These are phyloP conservation scores for Ogataea naganishii DNA, from an alignment of 805 yeast genomes.

Conservation along the genomic window DNA sequence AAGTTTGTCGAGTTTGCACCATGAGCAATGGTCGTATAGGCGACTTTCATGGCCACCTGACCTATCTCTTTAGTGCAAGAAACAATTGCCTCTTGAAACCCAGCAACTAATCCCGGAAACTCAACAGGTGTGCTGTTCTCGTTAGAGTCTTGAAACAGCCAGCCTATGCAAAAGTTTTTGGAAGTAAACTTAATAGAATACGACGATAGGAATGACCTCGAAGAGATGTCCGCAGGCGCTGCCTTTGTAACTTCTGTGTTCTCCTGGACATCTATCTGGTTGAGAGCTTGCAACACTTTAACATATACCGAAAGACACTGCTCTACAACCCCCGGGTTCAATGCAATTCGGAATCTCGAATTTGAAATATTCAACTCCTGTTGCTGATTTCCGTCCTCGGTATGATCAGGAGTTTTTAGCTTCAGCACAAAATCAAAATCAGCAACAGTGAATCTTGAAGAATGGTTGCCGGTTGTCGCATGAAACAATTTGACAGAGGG, in stretches of 20 bases:
- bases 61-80: slow-evolving; percentile 56
- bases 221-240: slow-evolving; percentile 5
- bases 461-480: slow-evolving; percentile 24
- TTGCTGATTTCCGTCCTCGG: slow-evolving; percentile 9
- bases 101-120: slow-evolving; percentile 66
- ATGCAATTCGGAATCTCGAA: slow-evolving; percentile 46
- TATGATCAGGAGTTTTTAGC: slow-evolving; percentile 29
- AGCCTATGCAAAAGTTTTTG: slow-evolving; percentile 65
- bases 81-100: slow-evolving; percentile 67
- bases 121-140: slow-evolving; percentile 6
- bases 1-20: slow-evolving; percentile 44
- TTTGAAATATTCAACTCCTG: slow-evolving; percentile 52
- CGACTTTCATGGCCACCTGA: slow-evolving; percentile 57
- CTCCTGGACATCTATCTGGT: background rate
- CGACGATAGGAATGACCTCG: slow-evolving; percentile 21
- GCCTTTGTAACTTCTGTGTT: slow-evolving; percentile 1
- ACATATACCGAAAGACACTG: slow-evolving; percentile 14
- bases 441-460: slow-evolving; percentile 30
- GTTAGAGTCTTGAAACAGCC: slow-evolving; percentile 50
- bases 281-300: slow-evolving; percentile 6
- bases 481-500: slow-evolving; percentile 33
- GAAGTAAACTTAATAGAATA: slow-evolving; percentile 52
- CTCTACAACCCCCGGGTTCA: slow-evolving; percentile 36
- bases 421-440: slow-evolving; percentile 39
- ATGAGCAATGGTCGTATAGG: slow-evolving; percentile 64